Conservation (phyloP, 108 stramenopile species). For the Aurantiochytrium sp. region DNA sequence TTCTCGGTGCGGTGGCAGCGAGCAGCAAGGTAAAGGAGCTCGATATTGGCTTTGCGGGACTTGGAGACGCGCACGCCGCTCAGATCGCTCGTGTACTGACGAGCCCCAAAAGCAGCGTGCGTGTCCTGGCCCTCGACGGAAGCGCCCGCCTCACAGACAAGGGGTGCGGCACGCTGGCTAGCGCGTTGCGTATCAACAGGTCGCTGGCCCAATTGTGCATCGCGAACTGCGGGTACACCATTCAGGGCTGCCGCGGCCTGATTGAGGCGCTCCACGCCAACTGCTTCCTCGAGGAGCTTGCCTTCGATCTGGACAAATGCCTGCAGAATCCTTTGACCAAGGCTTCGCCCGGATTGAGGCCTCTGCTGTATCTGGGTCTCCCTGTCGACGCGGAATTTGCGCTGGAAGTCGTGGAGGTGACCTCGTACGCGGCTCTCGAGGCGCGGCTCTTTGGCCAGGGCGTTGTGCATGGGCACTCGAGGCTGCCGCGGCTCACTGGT, state of each 20-base stretch:
- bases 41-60: background rate
- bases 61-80: background rate
- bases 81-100: background rate
- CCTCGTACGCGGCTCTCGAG: background rate
- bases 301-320: background rate
- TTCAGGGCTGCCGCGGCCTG: background rate
- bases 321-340: background rate
- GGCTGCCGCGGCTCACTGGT: background rate
- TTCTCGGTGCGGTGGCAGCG: background rate
- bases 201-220: background rate
- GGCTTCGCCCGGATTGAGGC: background rate
- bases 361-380: background rate
- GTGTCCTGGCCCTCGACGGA: background rate
- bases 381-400: background rate
- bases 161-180: background rate
- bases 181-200: background rate
- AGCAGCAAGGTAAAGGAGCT: background rate
- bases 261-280: background rate
- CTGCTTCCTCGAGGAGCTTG: background rate
- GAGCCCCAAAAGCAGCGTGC: background rate
- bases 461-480: background rate
- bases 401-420: background rate
- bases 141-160: background rate
- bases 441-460: background rate
- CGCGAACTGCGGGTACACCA: background rate